phyloP scores from a whole-genome alignment of 163 green algal genomes.

The Scenedesmus sp. region DNA sequence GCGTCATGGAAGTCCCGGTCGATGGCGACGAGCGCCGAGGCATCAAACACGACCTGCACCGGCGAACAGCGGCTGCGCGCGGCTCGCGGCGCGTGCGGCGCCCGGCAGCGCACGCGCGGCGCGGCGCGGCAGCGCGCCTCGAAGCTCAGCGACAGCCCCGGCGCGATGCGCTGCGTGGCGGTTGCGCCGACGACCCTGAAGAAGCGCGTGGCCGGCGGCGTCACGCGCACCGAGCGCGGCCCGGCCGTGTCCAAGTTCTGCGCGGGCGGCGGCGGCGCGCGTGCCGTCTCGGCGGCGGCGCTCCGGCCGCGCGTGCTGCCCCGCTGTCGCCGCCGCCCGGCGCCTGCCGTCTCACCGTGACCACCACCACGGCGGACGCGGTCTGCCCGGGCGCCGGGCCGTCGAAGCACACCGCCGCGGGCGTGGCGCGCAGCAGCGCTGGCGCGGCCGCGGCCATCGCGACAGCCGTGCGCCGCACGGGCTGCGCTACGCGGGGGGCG shows the following conservation, averaged over 20 bases:
- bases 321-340: too few species aligned
- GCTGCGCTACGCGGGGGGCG: too few species aligned
- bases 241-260: slow-evolving; percentile 17
- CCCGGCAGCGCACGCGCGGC: too few species aligned
- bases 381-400: not conserved
- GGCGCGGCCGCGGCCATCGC: not conserved
- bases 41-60: slow-evolving; percentile 39
- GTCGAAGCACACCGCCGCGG: not conserved
- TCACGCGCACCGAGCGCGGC: slow-evolving; percentile 8
- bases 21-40: not conserved
- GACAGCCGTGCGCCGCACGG: too few species aligned
- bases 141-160: slow-evolving; percentile 22
- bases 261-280: too few species aligned
- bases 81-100: too few species aligned
- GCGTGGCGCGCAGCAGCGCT: not conserved
- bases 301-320: too few species aligned
- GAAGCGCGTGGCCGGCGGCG: not conserved
- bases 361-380: not conserved
- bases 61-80: too few species aligned
- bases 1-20: slow-evolving; percentile 30
- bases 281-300: too few species aligned
- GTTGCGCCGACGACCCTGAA: slow-evolving; percentile 2
- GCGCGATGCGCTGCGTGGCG: slow-evolving; percentile 30
- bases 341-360: slow-evolving; percentile 14
- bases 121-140: slow-evolving; percentile 17